Evolutionary conservation across 257 asterid genomes (phyloP), one percentile per base, ranked within the genome.

Genomic region (Cinchona pubescens): DNA sequence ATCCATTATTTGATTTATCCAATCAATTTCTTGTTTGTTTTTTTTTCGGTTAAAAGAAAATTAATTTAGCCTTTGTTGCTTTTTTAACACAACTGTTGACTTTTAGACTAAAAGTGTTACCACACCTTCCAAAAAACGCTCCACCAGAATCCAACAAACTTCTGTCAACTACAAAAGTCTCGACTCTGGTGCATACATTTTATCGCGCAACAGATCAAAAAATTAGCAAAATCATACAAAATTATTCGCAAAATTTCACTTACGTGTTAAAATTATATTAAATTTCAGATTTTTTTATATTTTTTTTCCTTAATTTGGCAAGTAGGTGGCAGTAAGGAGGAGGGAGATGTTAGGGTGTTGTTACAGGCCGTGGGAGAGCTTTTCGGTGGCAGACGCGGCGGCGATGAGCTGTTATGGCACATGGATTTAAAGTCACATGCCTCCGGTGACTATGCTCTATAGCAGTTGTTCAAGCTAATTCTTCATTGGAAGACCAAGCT

Each of bases 381-480:
- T 45, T 83, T 83, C 40, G 78, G 79, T 25, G 74, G 79, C 40
- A 80, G 79, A 18, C 71, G 66, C 62, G 82, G 72, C 12, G 82
- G 79, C 2, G 87, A 84, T 82, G 81, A 45, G 63, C 80, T 84
- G 77, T 35, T 77, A 73, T 84, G 88, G 88, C 65, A 82, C 53
- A 53, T 71, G 84, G 88, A 82, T 75, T 77, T 84, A 83, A 82
- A 84, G 69, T 84, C 75, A 18, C 81, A 84, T 73, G 85, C 86
- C 25, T 69, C 75, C 0, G 88, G 88, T 34, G 88, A 85, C 51
- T 85, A 76, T 75, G n/a, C n/a, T 85, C 88, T 3, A 81, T 85
- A 13, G 86, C 86, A 32, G 88, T 80, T 34, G 86, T 82, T 46
- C 88, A 85, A 67, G 88, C 88, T 11, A 85, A 85, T 75, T 77